A percentile compares a stretch with the other conserved stretches of the same genome.
These are phyloP conservation scores for Gracilaria gracilis DNA, from an alignment of 23 red algal species.

Conservation along the genomic window DNA sequence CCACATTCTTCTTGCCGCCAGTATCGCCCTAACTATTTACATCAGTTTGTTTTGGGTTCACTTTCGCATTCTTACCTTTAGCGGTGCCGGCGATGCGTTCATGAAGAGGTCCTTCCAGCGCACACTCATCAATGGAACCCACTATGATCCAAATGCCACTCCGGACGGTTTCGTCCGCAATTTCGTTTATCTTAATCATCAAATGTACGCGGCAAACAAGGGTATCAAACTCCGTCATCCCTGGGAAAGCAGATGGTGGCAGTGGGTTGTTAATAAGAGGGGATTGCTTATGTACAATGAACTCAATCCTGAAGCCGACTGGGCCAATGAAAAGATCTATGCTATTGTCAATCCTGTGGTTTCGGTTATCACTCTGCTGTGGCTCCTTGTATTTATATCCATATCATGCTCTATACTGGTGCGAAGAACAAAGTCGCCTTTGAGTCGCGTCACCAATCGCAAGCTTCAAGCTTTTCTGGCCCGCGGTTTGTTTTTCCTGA, in stretches of 20 bases:
- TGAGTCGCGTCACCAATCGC: slow-evolving; percentile 12
- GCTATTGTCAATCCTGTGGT: slow-evolving; percentile 92
- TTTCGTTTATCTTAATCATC: slow-evolving; percentile 80
- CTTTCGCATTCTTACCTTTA: slow-evolving; percentile 78
- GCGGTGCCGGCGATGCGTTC: slow-evolving; percentile 83
- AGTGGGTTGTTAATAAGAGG: slow-evolving; percentile 81
- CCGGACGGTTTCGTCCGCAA: slow-evolving; percentile 66
- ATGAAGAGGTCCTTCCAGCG: slow-evolving; percentile 83
- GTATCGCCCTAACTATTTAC: slow-evolving; percentile 64
- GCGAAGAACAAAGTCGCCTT: background rate
- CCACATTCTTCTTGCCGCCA: slow-evolving; percentile 73
- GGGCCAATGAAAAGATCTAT: slow-evolving; percentile 82
- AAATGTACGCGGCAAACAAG: slow-evolving; percentile 94
- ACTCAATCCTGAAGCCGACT: slow-evolving; percentile 16
- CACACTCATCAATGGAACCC: slow-evolving; percentile 66
- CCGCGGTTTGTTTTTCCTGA: slow-evolving; percentile 53
- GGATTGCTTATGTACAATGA: slow-evolving; percentile 72
- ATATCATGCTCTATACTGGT: slow-evolving; percentile 1
- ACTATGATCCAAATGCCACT: slow-evolving; percentile 46
- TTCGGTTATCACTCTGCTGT: slow-evolving; percentile 46
- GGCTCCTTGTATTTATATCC: slow-evolving; percentile 37
- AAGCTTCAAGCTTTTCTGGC: slow-evolving; percentile 26
- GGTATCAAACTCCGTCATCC: slow-evolving; percentile 80
- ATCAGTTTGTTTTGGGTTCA: slow-evolving; percentile 74
- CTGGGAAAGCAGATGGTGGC: slow-evolving; percentile 91